Percentiles rank a stretch among this genome's conserved stretches.
phyloP scores from a whole-genome alignment of 2,329 filamentous ascomycete genomes.

The Aspergillus sojae region DNA sequence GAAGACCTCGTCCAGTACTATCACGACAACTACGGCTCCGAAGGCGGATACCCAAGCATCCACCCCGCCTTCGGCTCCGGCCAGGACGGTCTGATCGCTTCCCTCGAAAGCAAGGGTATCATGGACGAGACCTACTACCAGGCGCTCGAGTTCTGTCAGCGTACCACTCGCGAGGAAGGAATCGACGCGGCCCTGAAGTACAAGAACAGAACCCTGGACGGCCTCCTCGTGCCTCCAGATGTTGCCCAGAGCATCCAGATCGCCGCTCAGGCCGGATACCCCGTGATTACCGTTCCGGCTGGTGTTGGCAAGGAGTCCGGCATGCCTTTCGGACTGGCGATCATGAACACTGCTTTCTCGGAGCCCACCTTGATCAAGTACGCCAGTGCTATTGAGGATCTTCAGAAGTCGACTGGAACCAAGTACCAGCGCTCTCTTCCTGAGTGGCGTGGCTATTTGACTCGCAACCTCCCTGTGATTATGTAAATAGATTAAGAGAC shows the following conservation, averaged over 20 bases:
- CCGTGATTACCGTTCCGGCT: conserved; percentile 69
- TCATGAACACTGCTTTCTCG: conserved; percentile 64
- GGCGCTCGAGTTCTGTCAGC: conserved; percentile 64
- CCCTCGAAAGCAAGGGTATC: conserved; percentile 61
- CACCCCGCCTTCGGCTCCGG: conserved; percentile 69
- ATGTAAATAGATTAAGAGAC: conserved; percentile 13
- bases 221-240: conserved; percentile 68
- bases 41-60: conserved; percentile 66
- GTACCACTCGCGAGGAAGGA: conserved; percentile 63
- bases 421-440: conserved; percentile 54
- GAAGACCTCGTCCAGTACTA: conserved; percentile 69
- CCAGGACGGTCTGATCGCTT: conserved; percentile 71
- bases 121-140: conserved; percentile 68
- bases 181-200: conserved; percentile 68
- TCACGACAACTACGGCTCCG: conserved; percentile 63
- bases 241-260: conserved; percentile 70
- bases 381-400: conserved; percentile 65
- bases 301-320: conserved; percentile 57
- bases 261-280: conserved; percentile 75
- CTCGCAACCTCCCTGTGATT: conserved; percentile 38
- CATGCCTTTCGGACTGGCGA: conserved; percentile 64
- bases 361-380: conserved; percentile 62
- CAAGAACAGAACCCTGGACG: conserved; percentile 54
- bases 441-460: conserved; percentile 56
- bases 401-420: conserved; percentile 50